Evolutionary conservation across 495 filamentous ascomycete genomes (phyloP).

Genomic region (Penicillium psychrofluorescens): DNA sequence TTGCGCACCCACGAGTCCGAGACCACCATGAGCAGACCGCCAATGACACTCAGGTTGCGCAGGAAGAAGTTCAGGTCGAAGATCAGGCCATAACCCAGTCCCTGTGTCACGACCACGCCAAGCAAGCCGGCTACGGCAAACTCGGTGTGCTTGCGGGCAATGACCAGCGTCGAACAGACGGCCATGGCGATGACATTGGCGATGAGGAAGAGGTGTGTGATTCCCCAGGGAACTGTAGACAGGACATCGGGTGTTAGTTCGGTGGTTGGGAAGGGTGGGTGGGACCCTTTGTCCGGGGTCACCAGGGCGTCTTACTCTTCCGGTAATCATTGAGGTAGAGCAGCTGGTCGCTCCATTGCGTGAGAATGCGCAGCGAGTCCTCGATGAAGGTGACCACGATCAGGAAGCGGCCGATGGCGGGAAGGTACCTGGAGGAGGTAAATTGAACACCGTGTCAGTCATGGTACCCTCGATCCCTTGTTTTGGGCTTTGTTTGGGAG

Average conservation of each 20-base stretch:
- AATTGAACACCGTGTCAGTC: constrained; percentile 28
- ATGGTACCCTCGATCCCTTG: constrained; percentile 1
- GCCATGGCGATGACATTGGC: constrained; percentile 86
- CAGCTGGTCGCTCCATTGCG: constrained; percentile 96
- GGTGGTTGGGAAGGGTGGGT: neutral
- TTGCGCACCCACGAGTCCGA: constrained; percentile 98
- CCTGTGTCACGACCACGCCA: constrained; percentile 89
- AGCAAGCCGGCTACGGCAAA: constrained; percentile 87
- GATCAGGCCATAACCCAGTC: constrained; percentile 93
- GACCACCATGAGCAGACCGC: constrained; percentile 93
- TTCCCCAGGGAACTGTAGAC: constrained; percentile 68
- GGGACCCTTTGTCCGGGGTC: neutral
- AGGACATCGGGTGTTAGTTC: constrained; percentile 10
- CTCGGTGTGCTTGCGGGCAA: constrained; percentile 83
- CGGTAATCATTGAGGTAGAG: constrained; percentile 88
- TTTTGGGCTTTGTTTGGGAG: neutral
- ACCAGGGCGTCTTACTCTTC: constrained; percentile 58
- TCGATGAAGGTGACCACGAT: constrained; percentile 99
- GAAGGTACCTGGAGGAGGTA: constrained; percentile 63
- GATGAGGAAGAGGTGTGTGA: constrained; percentile 92
- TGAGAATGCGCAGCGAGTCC: constrained; percentile 91
- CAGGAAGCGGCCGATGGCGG: constrained; percentile 90
- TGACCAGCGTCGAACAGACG: constrained; percentile 74
- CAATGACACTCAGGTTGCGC: constrained; percentile 94
- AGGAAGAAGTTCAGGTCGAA: constrained; percentile 99